Evolutionary conservation across 139 green algal genomes (phyloP).

Genomic region (Haematococcus lacustris): DNA sequence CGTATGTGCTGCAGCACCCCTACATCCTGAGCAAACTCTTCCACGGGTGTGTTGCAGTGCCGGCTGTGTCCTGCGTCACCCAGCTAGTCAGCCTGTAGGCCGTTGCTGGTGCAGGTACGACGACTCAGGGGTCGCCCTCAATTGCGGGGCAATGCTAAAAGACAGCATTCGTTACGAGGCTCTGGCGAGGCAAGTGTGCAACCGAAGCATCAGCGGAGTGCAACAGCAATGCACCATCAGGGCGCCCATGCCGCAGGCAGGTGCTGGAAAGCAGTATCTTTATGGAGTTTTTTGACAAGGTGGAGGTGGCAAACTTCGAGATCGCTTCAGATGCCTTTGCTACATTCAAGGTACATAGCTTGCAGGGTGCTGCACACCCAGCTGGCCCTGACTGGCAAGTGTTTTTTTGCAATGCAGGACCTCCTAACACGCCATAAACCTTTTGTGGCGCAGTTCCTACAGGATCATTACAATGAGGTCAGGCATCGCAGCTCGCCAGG

Average conservation of each 20-base stretch:
- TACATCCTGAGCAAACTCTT: slow-evolving; percentile 63
- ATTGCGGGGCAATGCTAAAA: slow-evolving; percentile 74
- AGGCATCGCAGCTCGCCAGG: too few species aligned
- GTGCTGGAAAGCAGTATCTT: slow-evolving; percentile 49
- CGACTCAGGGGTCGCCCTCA: slow-evolving; percentile 64
- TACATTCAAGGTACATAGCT: slow-evolving; percentile 65
- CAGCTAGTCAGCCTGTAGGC: too few species aligned
- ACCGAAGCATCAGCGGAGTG: not conserved
- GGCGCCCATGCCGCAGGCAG: slow-evolving; percentile 29
- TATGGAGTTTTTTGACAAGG: slow-evolving; percentile 64
- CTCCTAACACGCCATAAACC: slow-evolving; percentile 78
- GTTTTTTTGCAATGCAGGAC: too few species aligned
- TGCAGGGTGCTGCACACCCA: not conserved
- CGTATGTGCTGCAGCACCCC: slow-evolving; percentile 55
- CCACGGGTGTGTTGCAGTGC: slow-evolving; percentile 35
- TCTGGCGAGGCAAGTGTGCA: slow-evolving; percentile 32
- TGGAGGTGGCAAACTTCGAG: slow-evolving; percentile 86
- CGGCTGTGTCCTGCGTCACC: not conserved
- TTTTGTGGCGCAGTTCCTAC: slow-evolving; percentile 63
- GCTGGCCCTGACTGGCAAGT: too few species aligned
- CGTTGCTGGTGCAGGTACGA: slow-evolving; percentile 51
- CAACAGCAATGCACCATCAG: not conserved
- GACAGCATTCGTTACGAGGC: slow-evolving; percentile 71
- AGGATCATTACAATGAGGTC: slow-evolving; percentile 35
- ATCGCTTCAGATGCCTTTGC: slow-evolving; percentile 84